Percentiles rank a stretch among this genome's conserved stretches.
phyloP scores from a whole-genome alignment of 306 rosid species.

The Phaseolus lunatus region DNA sequence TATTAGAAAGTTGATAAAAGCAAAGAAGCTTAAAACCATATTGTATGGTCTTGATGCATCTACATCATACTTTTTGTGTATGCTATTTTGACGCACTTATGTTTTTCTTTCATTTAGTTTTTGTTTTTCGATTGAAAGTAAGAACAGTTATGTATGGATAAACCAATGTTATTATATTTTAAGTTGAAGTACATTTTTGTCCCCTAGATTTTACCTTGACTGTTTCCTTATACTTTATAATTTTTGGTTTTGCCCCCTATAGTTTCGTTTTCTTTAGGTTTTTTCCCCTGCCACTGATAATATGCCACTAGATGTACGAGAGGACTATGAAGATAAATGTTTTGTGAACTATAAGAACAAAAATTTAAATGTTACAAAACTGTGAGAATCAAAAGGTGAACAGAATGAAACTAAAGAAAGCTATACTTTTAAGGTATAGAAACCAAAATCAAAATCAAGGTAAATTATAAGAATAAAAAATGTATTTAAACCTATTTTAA shows the following conservation, averaged over 20 bases:
- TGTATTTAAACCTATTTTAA: conserved; percentile 2
- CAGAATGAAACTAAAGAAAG: not conserved
- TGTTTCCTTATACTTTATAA: not conserved
- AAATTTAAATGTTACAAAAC: not conserved
- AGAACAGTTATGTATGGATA: conserved; percentile 9
- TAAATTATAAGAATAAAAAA: not conserved
- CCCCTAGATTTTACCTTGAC: not conserved
- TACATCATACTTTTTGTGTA: not conserved
- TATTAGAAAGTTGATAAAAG: conserved; percentile 9
- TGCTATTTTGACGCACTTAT: not conserved
- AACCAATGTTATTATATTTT: not conserved
- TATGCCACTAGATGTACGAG: not conserved
- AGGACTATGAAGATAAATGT: not conserved
- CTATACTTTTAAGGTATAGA: not conserved
- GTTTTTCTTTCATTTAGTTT: not conserved
- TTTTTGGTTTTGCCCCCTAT: not conserved
- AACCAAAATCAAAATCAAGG: not conserved
- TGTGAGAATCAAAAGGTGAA: not conserved
- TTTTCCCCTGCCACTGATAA: not conserved
- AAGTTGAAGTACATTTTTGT: not conserved
- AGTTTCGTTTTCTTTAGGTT: not conserved
- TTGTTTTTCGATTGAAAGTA: not conserved
- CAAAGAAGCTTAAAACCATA: conserved; percentile 18
- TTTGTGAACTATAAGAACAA: not conserved
- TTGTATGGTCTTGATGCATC: conserved; percentile 34